Evolutionary conservation across 106 monocot genomes (phyloP), one percentile per base, ranked within the genome.

Genomic region (Amphibolis antarctica): DNA sequence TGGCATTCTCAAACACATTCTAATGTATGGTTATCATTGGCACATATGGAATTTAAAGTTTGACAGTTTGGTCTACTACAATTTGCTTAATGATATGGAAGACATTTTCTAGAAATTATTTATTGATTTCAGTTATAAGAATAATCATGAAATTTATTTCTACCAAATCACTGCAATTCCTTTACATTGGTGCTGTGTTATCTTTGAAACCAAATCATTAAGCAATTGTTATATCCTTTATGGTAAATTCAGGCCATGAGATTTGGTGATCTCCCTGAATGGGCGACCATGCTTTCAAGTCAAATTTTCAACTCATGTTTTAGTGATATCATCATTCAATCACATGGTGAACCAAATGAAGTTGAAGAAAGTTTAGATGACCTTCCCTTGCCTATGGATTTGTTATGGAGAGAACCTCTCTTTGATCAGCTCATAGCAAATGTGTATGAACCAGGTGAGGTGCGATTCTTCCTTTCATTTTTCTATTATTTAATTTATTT

Each of bases 391-490:
- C 76, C 90, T 58, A 79, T 56, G 46, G 75, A 98, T 71, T 66
- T 90, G 46, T 66, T 91, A 56, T 82, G 80, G 82, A 90, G 96
- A 65, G 90, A 98, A 62, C 96, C 90, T 14, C 74, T 91, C 18
- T 98, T 98, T 65, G 87, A 98, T 57, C 96, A 98, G 69, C 80
- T 91, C 26, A 98, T 90, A 47, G 80, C 72, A 47, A 98, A 90
- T 63, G 70, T 69, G 17, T 98, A 98, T 57, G 50, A 78, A 66
- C 90, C 90, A 80, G 86, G 90, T 81, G 90, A 98, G 90, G 96
- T 98, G 72, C 52, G 89, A 25, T 9, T 24, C 24, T 46, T 46
- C 13, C 52, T 42, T 45, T 17, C 18, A 23, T 19, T 22, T 27
- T 23, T 15, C 24, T 57, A 25, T 20, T 23, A 11, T 25, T 22